Base-by-base conservation (phyloP, 2,329 filamentous ascomycete genomes). In the Fusarium sp. region DNA sequence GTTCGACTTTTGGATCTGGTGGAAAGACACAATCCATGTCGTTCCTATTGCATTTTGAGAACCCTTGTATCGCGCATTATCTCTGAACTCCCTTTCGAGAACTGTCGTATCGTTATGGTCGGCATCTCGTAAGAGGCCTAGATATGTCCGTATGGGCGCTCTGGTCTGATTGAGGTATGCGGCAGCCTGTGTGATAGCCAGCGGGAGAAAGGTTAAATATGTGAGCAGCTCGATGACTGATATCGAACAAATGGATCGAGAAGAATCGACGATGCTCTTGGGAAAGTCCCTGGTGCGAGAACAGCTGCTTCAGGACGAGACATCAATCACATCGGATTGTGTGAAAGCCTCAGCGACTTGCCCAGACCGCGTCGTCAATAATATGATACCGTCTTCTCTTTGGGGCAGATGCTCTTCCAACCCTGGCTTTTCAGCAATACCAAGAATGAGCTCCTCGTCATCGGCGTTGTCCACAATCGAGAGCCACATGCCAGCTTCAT, bases 391-490 rank as follows among this genome's bases (percentile, higher is more conserved):
- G 3, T 62, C 56, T 5, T 23, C 13, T 16, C 32, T 69, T 1
- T 47, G 47, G 1, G 79, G 81, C 8, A 83, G 66, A 64, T 76
- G 76, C 7, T 77, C 55, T 2, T 32, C 43, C 7, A 55, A 12
- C 8, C 64, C 40, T 8, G 59, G 16, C 9, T 53, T 45, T 12
- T 20, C n/a, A 3, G 25, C 9, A 10, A 25, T 12, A 23, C 67
- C 68, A 41, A 77, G 74, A 1, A 81, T 56, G 4, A 82, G 58
- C 3, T 77, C 59, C 6, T 50, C 49, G 58, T 85, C 80, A 56
- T 85, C 81, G 14, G 80, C 80, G 51, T 83, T 85, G 56, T 85
- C 82, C n/a, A 85, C 53, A 41, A 85, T 72, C 42, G 85, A 58
- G 2, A 85, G 72, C 83, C 81, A 85, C 2, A 63, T 61, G 2